These are phyloP conservation scores for Kwoniella europaea DNA, from an alignment of 768 basidiomycete genomes.

Conservation along the genomic window DNA sequence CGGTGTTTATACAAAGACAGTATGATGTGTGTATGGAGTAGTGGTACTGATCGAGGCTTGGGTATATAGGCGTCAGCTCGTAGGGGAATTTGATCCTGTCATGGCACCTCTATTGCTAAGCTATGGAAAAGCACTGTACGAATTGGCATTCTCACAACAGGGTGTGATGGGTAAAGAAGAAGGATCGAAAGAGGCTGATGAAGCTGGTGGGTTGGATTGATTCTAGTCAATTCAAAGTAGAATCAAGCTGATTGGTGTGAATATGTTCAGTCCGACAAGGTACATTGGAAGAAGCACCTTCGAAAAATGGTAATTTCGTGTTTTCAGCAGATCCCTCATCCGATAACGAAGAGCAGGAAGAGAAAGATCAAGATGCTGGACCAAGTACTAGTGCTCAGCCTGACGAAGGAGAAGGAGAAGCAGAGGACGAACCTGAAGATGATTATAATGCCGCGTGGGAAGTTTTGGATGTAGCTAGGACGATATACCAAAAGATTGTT, in stretches of 20 bases:
- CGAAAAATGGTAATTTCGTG: conserved; percentile 22
- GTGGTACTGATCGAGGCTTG: neutral
- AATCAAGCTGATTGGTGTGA: neutral
- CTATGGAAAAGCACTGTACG: conserved; percentile 90
- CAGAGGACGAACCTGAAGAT: conserved; percentile 73
- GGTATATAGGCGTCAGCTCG: conserved; percentile 47
- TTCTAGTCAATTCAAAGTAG: neutral
- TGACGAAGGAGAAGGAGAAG: conserved; percentile 59
- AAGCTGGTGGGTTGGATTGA: conserved; percentile 33
- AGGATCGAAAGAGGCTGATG: conserved; percentile 60
- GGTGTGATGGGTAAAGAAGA: conserved; percentile 90
- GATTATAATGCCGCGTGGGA: conserved; percentile 99
- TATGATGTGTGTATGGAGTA: neutral
- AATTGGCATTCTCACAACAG: conserved; percentile 84
- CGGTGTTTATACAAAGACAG: too few relatives aligned
- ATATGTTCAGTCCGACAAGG: conserved; percentile 21
- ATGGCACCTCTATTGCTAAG: conserved; percentile 85
- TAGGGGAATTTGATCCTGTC: conserved; percentile 80
- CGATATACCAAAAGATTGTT: conserved; percentile 75
- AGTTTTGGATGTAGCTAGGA: conserved; percentile 89
- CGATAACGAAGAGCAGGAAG: conserved; percentile 34
- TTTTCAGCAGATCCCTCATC: conserved; percentile 33
- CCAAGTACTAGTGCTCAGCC: conserved; percentile 54
- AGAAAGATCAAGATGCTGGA: conserved; percentile 26
- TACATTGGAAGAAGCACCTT: conserved; percentile 19